Evolutionary conservation across 768 basidiomycete genomes (phyloP).

Genomic region (Rhodotorula graminis): DNA sequence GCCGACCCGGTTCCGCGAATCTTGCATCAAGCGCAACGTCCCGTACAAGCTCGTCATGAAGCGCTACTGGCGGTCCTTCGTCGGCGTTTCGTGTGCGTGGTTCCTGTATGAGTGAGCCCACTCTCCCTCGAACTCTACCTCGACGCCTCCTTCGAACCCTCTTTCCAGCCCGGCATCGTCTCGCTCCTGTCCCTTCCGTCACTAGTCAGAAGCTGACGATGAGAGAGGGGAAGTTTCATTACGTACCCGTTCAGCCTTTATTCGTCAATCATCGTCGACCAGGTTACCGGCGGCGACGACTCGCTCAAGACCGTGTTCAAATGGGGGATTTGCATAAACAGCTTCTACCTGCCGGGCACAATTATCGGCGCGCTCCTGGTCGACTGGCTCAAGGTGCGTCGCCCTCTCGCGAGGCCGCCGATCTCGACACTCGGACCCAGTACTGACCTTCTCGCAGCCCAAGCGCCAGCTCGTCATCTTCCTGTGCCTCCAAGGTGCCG

Average conservation of each 20-base stretch:
- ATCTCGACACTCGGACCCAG: not conserved
- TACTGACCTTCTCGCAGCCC: not conserved
- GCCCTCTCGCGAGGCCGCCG: slow-evolving; percentile 51
- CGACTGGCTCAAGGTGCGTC: slow-evolving; percentile 54
- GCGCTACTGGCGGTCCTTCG: slow-evolving; percentile 64
- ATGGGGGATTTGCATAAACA: slow-evolving; percentile 52
- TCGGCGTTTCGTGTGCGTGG: slow-evolving; percentile 74
- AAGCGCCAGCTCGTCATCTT: slow-evolving; percentile 29
- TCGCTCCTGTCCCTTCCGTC: no score
- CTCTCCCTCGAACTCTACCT: no score
- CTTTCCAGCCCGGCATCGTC: no score
- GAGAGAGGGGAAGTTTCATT: slow-evolving; percentile 31
- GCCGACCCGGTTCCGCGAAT: slow-evolving; percentile 4
- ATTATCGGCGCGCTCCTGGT: slow-evolving; percentile 46
- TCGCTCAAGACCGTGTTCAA: slow-evolving; percentile 27
- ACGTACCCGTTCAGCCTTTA: slow-evolving; percentile 12
- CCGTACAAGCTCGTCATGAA: slow-evolving; percentile 57
- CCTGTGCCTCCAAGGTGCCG: slow-evolving; percentile 28
- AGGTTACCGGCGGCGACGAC: slow-evolving; percentile 22
- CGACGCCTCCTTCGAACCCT: no score
- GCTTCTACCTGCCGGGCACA: slow-evolving; percentile 41
- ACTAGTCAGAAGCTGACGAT: no score
- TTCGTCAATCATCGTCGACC: slow-evolving; percentile 21
- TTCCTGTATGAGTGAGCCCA: slow-evolving; percentile 47
- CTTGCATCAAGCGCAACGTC: slow-evolving; percentile 5